A percentile compares a stretch with the other conserved stretches of the same genome.
Conservation (phyloP, 352 stramenopile genomes). For the Globisporangium cystogenes region DNA sequence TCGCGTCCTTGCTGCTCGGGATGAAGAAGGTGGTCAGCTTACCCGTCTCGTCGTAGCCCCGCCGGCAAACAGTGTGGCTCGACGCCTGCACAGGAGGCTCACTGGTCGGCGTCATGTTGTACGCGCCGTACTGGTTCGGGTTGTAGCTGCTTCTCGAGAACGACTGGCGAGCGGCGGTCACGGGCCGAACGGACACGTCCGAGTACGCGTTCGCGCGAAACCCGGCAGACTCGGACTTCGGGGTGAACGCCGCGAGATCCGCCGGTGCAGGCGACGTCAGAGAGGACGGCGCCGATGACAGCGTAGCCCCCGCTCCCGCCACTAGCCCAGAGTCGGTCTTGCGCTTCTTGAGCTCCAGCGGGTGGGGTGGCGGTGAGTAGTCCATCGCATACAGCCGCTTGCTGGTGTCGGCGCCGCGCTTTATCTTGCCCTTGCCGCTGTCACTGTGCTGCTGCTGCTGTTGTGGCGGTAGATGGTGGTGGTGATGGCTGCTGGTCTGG, state of each 20-base stretch:
- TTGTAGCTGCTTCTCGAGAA: constrained; percentile 58
- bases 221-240: constrained; percentile 26
- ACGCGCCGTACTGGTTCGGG: constrained; percentile 63
- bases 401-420: constrained; percentile 14
- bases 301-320: neutral
- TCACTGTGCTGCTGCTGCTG: constrained; percentile 12
- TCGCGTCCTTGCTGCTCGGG: constrained; percentile 33
- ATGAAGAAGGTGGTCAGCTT: constrained; percentile 77
- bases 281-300: constrained; percentile 3
- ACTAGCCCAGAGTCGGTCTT: constrained; percentile 20
- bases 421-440: constrained; percentile 25
- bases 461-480: constrained; percentile 1
- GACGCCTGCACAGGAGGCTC: constrained; percentile 35
- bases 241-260: constrained; percentile 14
- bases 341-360: constrained; percentile 55
- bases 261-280: constrained; percentile 10
- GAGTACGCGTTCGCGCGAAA: constrained; percentile 61
- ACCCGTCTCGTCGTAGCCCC: constrained; percentile 70
- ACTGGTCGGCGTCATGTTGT: constrained; percentile 41
- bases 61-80: constrained; percentile 33
- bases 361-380: constrained; percentile 14
- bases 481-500: constrained; percentile 16
- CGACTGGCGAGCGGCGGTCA: constrained; percentile 22
- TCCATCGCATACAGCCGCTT: constrained; percentile 24
- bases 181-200: constrained; percentile 46